Conservation (phyloP, 495 filamentous ascomycete species). For the Cercophora scortea region DNA sequence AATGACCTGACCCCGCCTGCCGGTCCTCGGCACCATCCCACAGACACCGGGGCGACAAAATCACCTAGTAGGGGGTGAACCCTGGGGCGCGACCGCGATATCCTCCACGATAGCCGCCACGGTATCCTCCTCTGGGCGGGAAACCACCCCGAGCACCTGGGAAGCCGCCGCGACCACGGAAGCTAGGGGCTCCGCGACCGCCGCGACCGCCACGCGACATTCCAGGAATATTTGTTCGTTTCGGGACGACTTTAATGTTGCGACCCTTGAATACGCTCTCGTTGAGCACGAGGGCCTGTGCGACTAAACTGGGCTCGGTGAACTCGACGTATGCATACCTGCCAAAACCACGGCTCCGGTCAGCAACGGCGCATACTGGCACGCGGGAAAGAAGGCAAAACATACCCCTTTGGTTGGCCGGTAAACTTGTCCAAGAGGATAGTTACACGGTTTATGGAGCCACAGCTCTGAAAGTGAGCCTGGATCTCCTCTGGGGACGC, state of each 20-base stretch:
- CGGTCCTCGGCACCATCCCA: neutral
- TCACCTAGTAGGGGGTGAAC: constrained; percentile 66
- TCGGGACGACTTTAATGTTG: constrained; percentile 94
- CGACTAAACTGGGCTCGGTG: constrained; percentile 86
- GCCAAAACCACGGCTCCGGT: constrained; percentile 1
- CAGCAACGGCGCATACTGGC: no score
- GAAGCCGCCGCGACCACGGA: constrained; percentile 44
- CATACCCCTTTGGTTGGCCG: constrained; percentile 96
- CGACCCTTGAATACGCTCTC: constrained; percentile 94
- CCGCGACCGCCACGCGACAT: constrained; percentile 74
- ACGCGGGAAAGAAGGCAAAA: constrained; percentile 5
- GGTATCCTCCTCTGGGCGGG: constrained; percentile 44
- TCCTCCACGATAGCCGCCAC: constrained; percentile 63
- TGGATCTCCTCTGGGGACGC: constrained; percentile 98
- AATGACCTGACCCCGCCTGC: neutral
- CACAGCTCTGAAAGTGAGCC: constrained; percentile 96
- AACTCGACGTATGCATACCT: constrained; percentile 99
- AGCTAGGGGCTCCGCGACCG: constrained; percentile 22
- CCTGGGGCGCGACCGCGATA: constrained; percentile 74
- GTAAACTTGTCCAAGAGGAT: constrained; percentile 97
- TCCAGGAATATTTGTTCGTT: constrained; percentile 94
- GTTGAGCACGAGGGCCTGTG: constrained; percentile 88
- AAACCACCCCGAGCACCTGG: constrained; percentile 47
- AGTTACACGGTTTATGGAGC: constrained; percentile 95
- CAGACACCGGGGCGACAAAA: neutral